Conservation (phyloP, 2,329 filamentous ascomycete species). For the Esteya vermicola region DNA sequence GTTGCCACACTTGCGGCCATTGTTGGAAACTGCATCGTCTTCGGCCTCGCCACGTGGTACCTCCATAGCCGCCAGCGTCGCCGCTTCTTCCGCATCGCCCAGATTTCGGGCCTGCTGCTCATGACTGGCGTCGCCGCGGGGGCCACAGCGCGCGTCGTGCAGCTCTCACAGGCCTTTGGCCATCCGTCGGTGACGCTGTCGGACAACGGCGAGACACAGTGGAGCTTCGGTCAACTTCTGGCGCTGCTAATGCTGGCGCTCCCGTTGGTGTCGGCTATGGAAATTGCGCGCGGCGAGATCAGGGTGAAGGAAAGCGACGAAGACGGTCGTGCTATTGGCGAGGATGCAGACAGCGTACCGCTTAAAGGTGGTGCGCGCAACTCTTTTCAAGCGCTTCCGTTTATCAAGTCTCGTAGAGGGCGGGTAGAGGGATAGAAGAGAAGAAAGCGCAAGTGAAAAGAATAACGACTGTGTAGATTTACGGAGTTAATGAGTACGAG, state of each 20-base stretch:
- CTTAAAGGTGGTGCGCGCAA: too few species aligned
- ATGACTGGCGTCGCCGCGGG: slow-evolving; percentile 44
- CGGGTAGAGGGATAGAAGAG: too few species aligned
- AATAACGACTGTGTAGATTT: too few species aligned
- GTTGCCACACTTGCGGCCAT: slow-evolving; percentile 49
- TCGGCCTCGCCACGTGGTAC: slow-evolving; percentile 48
- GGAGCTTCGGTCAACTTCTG: slow-evolving; percentile 50
- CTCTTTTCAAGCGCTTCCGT: too few species aligned
- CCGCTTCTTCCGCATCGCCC: slow-evolving; percentile 38
- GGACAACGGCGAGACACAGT: slow-evolving; percentile 39
- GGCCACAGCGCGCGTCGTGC: slow-evolving; percentile 40
- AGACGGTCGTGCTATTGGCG: too few species aligned
- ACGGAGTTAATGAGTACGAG: too few species aligned
- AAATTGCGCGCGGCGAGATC: slow-evolving; percentile 27
- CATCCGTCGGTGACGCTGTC: slow-evolving; percentile 31
- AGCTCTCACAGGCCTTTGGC: slow-evolving; percentile 48
- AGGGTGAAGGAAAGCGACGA: too few species aligned
- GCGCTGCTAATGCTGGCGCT: slow-evolving; percentile 44
- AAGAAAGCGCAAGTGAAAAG: too few species aligned
- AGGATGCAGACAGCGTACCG: too few species aligned
- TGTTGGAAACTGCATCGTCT: slow-evolving; percentile 42
- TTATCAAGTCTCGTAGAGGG: too few species aligned
- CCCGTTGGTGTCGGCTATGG: slow-evolving; percentile 43
- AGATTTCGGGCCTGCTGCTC: slow-evolving; percentile 36
- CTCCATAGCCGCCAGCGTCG: slow-evolving; percentile 41